Evolutionary conservation across 1,284 basidiomycete genomes (phyloP), one percentile per base, ranked within the genome.

Genomic region (Mycena sp.): DNA sequence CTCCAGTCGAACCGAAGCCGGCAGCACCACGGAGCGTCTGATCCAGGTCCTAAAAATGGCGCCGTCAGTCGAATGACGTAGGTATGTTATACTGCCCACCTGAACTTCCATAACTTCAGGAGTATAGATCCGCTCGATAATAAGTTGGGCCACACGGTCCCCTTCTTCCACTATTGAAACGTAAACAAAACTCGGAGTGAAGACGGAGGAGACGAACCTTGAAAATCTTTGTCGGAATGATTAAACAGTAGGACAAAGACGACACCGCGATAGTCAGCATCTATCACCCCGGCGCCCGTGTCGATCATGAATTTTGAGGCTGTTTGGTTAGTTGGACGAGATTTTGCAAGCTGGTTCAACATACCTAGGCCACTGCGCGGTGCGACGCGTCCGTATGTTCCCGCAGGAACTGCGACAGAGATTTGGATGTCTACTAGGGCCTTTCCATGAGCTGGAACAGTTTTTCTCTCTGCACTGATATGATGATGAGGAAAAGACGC

Each of bases 231-330:
- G 71, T 96, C 93, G 0, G 91, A 91, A 62, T 92, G 86, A 76
- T 99, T 99, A 87, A 97, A 99, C 37, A 99, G 84, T 26, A 99
- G 83, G n/a, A 99, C 94, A 74, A 93, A 96, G 58, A 99, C 87
- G 9, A 90, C 82, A 5, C 98, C 97, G 38, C 98, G 87, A 77
- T 99, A 99, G 76, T 99, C 97, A 12, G 94, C 92, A 70, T 99
- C 98, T 61, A 99, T 88, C 19, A 99, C 97, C 35, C 97, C 97
- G 6, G 97, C 98, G 1, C 97, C 97, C 0, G 94, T 96, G 75
- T 98, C 93, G 65, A 99, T 98, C 85, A 95, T 95, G 78, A 95
- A 96, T 77, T 99, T 99, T 26, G 92, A 92, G 4, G 97, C 96
- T 96, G n/a, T n/a, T n/a, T n/a, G n/a, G n/a, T n/a, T n/a, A n/a